phyloP scores from a whole-genome alignment of 108 stramenopile species.

The Tribonema minus region DNA sequence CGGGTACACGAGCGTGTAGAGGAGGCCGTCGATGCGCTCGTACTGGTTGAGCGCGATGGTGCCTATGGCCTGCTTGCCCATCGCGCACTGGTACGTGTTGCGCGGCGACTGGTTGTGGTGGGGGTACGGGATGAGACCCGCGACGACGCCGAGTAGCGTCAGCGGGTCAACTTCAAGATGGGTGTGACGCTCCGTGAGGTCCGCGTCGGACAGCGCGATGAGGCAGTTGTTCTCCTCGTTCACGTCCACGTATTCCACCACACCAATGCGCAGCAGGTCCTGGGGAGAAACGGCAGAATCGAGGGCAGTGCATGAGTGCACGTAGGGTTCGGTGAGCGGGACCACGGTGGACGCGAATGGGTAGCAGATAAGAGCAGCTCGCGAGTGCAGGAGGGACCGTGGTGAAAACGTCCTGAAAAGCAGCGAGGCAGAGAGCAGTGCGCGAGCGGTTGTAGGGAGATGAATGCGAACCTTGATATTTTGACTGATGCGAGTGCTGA shows the following conservation, averaged over 20 bases:
- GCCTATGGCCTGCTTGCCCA: slow-evolving; percentile 99
- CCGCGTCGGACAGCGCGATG: slow-evolving; percentile 82
- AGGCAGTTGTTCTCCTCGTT: slow-evolving; percentile 98
- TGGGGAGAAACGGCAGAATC: too few species aligned
- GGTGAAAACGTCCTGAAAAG: too few species aligned
- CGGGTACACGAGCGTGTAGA: slow-evolving; percentile 95
- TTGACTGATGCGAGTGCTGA: too few species aligned
- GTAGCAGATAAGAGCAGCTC: too few species aligned
- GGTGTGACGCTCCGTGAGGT: slow-evolving; percentile 70
- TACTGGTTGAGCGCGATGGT: slow-evolving; percentile 89
- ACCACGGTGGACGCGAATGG: too few species aligned
- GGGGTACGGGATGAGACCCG: slow-evolving; percentile 93
- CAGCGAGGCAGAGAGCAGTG: too few species aligned
- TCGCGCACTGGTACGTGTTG: slow-evolving; percentile 72
- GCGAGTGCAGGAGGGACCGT: too few species aligned
- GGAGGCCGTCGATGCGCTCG: slow-evolving; percentile 88
- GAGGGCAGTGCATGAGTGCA: too few species aligned
- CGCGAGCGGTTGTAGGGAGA: too few species aligned
- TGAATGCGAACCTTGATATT: too few species aligned
- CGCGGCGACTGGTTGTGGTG: slow-evolving; percentile 99
- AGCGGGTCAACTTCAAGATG: slow-evolving; percentile 98
- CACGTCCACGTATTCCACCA: slow-evolving; percentile 98
- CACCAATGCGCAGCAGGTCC: slow-evolving; percentile 69
- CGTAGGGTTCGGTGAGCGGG: too few species aligned
- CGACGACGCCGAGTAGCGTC: slow-evolving; percentile 92